phyloP scores from a whole-genome alignment of 192 early-diverging fungal species.

The Rhizoclosmatium sp. region DNA sequence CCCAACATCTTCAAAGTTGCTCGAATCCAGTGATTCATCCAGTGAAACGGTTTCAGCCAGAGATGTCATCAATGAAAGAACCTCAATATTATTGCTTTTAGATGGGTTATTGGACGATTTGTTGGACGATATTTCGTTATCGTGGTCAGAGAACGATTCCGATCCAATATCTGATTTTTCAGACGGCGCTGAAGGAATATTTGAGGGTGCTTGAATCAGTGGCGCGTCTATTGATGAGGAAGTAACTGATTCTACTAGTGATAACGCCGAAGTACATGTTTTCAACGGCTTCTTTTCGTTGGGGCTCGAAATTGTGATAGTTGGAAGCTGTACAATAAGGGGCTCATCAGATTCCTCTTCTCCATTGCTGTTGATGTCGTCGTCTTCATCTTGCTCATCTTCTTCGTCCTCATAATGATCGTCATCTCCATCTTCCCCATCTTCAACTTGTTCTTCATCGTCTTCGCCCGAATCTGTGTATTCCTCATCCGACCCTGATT shows the following conservation, averaged over 20 bases:
- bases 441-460: constrained; percentile 5
- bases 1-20: no score
- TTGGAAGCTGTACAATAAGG: not conserved
- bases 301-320: not conserved
- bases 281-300: not conserved
- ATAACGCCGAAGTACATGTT: not conserved
- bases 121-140: no score
- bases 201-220: not conserved
- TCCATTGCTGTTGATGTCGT: not conserved
- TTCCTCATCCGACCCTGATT: not conserved
- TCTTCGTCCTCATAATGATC: not conserved
- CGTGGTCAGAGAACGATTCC: no score
- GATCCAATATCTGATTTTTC: no score
- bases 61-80: no score
- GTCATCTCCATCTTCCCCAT: not conserved
- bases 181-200: no score
- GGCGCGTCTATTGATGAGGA: not conserved
- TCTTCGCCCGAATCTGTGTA: not conserved
- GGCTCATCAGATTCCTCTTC: not conserved
- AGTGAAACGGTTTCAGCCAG: no score
- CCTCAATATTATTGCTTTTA: no score
- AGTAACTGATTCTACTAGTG: not conserved
- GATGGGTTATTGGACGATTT: no score
- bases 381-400: not conserved
- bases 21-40: no score